Evolutionary conservation across 441 rosid genomes (phyloP).

Genomic region (Euphorbia corollata): DNA sequence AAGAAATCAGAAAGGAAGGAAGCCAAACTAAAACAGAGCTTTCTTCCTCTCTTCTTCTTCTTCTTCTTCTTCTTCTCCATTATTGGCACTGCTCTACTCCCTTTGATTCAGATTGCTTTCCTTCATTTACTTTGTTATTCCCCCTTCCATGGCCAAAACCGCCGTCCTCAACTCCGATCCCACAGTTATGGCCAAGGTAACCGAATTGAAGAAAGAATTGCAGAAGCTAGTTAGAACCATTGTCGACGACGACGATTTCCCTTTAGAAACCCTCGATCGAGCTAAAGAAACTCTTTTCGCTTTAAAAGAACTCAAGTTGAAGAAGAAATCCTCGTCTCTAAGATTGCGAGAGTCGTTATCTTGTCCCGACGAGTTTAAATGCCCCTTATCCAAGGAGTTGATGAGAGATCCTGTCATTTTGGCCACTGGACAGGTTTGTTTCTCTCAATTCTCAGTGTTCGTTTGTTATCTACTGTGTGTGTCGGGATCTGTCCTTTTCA

Average conservation of each 20-base stretch:
- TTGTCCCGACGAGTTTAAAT: slow-evolving; percentile 74
- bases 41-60: neutral
- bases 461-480: slow-evolving; percentile 6
- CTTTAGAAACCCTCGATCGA: slow-evolving; percentile 46
- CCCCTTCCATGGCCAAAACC: slow-evolving; percentile 57
- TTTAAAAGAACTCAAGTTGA: slow-evolving; percentile 42
- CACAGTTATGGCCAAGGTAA: slow-evolving; percentile 41
- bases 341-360: slow-evolving; percentile 37
- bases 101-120: neutral
- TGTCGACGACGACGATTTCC: slow-evolving; percentile 54
- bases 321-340: slow-evolving; percentile 43
- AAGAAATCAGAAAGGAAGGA: neutral
- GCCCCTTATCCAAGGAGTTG: slow-evolving; percentile 82
- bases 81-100: neutral
- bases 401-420: slow-evolving; percentile 91
- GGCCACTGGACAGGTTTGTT: slow-evolving; percentile 74
- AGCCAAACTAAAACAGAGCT: slow-evolving; percentile 28
- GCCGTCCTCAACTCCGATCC: slow-evolving; percentile 60
- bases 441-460: neutral
- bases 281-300: slow-evolving; percentile 49
- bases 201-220: slow-evolving; percentile 60
- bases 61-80: slow-evolving; percentile 10
- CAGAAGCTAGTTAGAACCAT: slow-evolving; percentile 55
- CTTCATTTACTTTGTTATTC: neutral
- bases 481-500: neutral